These are phyloP conservation scores for Ricinus communis DNA, from an alignment of 345 rosid species.

Conservation along the genomic window DNA sequence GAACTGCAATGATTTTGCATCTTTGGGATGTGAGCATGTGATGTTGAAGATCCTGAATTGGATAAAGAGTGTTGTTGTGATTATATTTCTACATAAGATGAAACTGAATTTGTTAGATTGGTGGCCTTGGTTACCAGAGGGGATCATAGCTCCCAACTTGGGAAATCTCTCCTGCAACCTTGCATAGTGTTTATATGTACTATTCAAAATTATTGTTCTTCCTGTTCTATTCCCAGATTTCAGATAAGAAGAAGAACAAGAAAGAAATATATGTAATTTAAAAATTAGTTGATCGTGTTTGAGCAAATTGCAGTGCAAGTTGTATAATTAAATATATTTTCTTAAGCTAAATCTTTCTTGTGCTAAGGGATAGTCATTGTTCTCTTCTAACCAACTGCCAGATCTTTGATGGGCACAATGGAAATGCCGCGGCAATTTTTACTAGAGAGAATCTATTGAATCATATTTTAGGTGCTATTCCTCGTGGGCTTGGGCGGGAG, in stretches of 20 bases:
- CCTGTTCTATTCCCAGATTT: neutral
- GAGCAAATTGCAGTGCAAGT: neutral
- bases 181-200: neutral
- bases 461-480: constrained; percentile 73
- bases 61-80: neutral
- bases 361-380: neutral
- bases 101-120: neutral
- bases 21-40: neutral
- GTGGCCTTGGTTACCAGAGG: neutral
- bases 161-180: too few relatives aligned
- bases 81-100: too few relatives aligned
- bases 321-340: constrained; percentile 9
- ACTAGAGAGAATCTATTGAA: constrained; percentile 68
- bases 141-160: neutral
- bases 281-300: neutral
- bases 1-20: neutral
- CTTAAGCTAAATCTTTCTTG: constrained; percentile 1
- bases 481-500: constrained; percentile 65
- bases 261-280: neutral
- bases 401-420: constrained; percentile 95
- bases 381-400: constrained; percentile 30
- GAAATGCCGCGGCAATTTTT: constrained; percentile 85
- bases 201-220: neutral
- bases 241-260: neutral
- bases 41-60: neutral